Conservation (phyloP, 176 grass and related monocot genomes). For the Triticum monococcum region DNA sequence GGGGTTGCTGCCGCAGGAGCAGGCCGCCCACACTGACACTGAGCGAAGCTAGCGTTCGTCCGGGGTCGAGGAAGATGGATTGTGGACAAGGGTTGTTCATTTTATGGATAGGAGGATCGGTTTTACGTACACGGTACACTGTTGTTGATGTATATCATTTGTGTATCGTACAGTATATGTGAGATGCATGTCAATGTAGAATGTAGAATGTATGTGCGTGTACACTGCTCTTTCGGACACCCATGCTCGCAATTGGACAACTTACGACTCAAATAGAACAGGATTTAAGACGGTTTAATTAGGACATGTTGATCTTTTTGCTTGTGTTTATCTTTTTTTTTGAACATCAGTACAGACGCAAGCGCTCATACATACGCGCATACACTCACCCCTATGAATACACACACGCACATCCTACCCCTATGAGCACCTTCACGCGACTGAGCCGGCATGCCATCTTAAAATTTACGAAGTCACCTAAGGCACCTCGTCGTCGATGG, state of each 20-base stretch:
- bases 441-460: no score
- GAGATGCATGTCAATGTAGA: background rate
- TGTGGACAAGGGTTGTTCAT: background rate
- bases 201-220: background rate
- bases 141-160: background rate
- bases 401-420: no score
- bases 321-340: no score
- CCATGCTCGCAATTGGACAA: background rate
- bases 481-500: no score
- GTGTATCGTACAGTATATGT: background rate
- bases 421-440: no score
- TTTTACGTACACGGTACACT: background rate
- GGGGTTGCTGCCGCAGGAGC: conserved; percentile 38
- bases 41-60: background rate
- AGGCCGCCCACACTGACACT: conserved; percentile 36
- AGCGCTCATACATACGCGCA: no score
- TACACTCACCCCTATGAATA: no score
- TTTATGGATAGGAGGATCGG: background rate
- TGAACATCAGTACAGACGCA: no score
- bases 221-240: background rate
- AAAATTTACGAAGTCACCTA: no score
- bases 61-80: background rate
- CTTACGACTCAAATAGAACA: background rate
- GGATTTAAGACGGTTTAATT: no score
- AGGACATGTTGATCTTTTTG: no score